Percentiles rank a stretch among this genome's conserved stretches.
Evolutionary conservation across 2,329 filamentous ascomycete species (phyloP).

Genomic region (Mariannaea sp.): DNA sequence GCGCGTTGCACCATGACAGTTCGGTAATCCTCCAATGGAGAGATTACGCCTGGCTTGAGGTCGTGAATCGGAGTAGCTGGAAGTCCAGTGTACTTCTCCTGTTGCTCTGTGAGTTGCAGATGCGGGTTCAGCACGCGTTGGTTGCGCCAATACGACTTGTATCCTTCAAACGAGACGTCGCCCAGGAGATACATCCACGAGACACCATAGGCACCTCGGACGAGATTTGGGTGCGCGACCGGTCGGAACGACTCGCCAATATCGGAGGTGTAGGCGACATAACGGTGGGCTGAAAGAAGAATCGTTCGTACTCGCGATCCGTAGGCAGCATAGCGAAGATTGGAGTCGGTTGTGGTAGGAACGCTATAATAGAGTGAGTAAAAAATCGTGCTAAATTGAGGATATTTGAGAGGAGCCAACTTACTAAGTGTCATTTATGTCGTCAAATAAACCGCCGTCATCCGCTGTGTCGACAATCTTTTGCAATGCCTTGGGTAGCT

Average conservation of each 20-base stretch:
- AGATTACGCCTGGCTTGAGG: conserved; percentile 50
- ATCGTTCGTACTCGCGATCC: conserved; percentile 84
- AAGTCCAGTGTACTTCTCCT: conserved; percentile 56
- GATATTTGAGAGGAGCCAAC: conserved; percentile 42
- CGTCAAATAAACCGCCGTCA: conserved; percentile 77
- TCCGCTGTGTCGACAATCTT: conserved; percentile 61
- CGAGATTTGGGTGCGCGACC: conserved; percentile 81
- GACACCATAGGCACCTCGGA: conserved; percentile 83
- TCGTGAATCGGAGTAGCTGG: conserved; percentile 39
- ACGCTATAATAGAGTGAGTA: conserved; percentile 36
- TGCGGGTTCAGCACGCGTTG: conserved; percentile 74
- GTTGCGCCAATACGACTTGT: conserved; percentile 91
- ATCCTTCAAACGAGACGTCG: conserved; percentile 91
- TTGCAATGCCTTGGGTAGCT: conserved; percentile 61
- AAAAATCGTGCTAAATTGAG: conserved; percentile 19
- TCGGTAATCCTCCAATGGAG: conserved; percentile 86
- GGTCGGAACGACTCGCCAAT: conserved; percentile 97
- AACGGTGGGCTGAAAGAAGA: conserved; percentile 87
- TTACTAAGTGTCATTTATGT: conserved; percentile 79
- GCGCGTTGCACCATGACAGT: conserved; percentile 90
- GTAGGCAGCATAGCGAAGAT: conserved; percentile 91
- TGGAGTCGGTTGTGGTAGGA: conserved; percentile 81
- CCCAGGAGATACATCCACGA: conserved; percentile 93
- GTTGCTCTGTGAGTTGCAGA: conserved; percentile 56
- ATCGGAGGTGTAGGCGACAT: conserved; percentile 95